Conservation (phyloP, 148 eudicot species). For the Bassia scoparia region DNA sequence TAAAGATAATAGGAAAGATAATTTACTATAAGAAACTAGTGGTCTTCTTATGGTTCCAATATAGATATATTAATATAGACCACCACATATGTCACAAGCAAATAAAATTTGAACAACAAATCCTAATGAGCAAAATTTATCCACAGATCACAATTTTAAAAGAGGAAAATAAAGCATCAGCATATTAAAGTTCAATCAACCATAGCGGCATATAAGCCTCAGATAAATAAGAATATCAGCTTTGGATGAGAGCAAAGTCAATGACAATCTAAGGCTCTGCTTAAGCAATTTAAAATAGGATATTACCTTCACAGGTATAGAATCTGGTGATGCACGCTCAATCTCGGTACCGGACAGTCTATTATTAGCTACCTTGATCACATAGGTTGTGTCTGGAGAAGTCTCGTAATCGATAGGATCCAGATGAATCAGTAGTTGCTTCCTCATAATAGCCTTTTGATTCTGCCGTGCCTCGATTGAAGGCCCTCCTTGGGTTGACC, state of each 20-base stretch:
- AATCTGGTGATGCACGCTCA: constrained; percentile 92
- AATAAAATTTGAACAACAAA: background rate
- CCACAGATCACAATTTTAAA: background rate
- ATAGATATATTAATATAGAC: background rate
- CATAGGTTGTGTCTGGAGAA: constrained; percentile 78
- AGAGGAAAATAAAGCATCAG: background rate
- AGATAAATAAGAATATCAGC: background rate
- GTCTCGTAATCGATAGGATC: constrained; percentile 83
- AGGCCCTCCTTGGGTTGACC: constrained; percentile 85
- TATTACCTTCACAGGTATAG: constrained; percentile 55
- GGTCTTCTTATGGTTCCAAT: background rate
- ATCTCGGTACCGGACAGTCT: constrained; percentile 47
- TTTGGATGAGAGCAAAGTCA: background rate
- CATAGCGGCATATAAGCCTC: background rate
- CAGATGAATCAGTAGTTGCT: constrained; percentile 80
- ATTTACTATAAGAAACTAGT: background rate
- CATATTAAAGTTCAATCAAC: background rate
- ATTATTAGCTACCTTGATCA: constrained; percentile 57
- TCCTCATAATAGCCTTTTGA: constrained; percentile 89
- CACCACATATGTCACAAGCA: background rate
- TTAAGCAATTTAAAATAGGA: background rate
- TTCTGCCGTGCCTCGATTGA: constrained; percentile 89
- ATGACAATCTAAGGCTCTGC: background rate
- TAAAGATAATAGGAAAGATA: background rate
- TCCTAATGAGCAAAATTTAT: background rate